Base-by-base conservation (phyloP, 1,139 yeast genomes). In the Debaryomyces fabryi region DNA sequence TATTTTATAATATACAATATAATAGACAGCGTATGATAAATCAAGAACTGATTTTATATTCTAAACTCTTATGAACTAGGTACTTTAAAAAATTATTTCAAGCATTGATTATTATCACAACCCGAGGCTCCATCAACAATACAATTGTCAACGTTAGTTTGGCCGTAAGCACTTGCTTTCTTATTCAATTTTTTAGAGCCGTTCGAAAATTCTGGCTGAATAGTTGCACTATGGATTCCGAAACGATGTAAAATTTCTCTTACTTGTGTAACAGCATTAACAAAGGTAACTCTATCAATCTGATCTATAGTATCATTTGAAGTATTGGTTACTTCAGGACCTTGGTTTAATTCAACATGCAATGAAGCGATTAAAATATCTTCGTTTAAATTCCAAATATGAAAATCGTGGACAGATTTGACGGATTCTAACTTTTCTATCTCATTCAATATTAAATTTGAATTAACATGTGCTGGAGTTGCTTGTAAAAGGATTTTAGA, bases 321-420 rank as follows among this genome's bases (percentile, higher is more conserved):
- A 1, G 52, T 46, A n/a, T 88, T 86, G 2, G 51, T 44, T 4
- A 78, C 72, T 13, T 81, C 78, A 4, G 23, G 36, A 5, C 23
- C 27, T 4, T 21, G 34, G 48, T 79, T 76, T 43, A 91, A 77
- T 58, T 91, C 88, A 39, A 92, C 86, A 64, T 93, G 99, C 54
- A 93, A 77, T 0, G 97, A 87, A 1, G 97, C 97, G 62, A 93
- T 89, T 58, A 85, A 78, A 48, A 89, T 80, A 55, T 86, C 88
- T 69, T 93, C 99, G 49, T 92, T 89, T 57, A 93, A 78, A 65
- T 91, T 93, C 99, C 99, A 93, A 51, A 93, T 87, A 65, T 93
- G 99, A 76, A 93, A 85, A 65, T 93, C 99, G 65, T 93, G 99
- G 37, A 93, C 84, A 4, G 95, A 88, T 53, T 82, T 78, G 45